Percentiles rank a stretch among this genome's conserved stretches.
These are phyloP conservation scores for Tetrapisispora pingtungensis DNA, from an alignment of 805 yeast genomes.

Conservation along the genomic window DNA sequence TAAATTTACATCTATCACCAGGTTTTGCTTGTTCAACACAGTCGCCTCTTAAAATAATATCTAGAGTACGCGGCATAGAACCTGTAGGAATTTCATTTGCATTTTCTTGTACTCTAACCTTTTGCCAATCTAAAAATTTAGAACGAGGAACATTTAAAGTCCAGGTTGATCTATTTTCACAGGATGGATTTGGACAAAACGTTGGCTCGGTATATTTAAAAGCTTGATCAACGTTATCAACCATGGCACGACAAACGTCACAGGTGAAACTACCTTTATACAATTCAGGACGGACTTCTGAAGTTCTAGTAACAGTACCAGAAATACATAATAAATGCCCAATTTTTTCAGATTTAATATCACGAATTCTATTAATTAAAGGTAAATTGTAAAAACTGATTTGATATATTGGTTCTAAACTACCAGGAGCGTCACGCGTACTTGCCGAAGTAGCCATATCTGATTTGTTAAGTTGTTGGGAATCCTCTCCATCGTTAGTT, in stretches of 20 bases:
- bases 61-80: conserved; percentile 95
- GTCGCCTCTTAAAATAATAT: conserved; percentile 86
- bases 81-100: conserved; percentile 97
- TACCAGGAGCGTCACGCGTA: too few relatives aligned
- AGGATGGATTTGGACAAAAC: conserved; percentile 76
- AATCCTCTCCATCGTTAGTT: not conserved
- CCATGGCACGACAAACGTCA: conserved; percentile 73
- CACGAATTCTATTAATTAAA: conserved; percentile 73
- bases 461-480: too few relatives aligned
- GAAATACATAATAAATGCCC: conserved; percentile 77
- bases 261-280: conserved; percentile 81
- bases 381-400: conserved; percentile 85
- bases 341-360: conserved; percentile 77
- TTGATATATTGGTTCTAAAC: conserved; percentile 44
- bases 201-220: conserved; percentile 94
- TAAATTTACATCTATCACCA: conserved; percentile 88
- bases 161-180: conserved; percentile 83
- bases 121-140: conserved; percentile 92
- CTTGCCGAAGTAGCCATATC: too few relatives aligned
- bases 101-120: conserved; percentile 88
- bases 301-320: conserved; percentile 93
- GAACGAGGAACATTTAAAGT: conserved; percentile 74
- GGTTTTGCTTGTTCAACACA: conserved; percentile 94
- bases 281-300: conserved; percentile 93
- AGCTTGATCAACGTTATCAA: conserved; percentile 84